Base-by-base conservation (phyloP, 768 basidiomycete species). In the Scleroderma bovista region DNA sequence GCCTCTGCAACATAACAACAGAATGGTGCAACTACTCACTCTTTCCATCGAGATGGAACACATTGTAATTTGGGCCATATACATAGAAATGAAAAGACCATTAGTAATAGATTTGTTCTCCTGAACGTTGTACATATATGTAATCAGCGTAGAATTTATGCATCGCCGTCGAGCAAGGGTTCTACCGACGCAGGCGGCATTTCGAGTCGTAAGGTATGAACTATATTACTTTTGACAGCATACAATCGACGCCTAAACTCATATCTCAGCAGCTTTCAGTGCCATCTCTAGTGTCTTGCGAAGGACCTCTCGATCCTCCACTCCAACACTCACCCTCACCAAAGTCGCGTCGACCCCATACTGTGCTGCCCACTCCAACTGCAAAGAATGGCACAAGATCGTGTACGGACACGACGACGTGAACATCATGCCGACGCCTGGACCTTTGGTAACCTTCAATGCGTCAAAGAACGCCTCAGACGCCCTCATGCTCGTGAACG, bases 391-490 rank as follows among this genome's bases (percentile, higher is more conserved):
- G 34, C 89, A 93, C 20, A 98, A 75, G 50, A 98, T 82, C 9
- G 91, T 89, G 64, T 91, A 98, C 22, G 93, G 95, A 56, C 84
- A 93, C 29, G 93, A 91, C 31, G 97, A 76, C 2, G 95, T 96
- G 65, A 97, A 97, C 74, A 91, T 95, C 19, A 95, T 96, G 2
- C 95, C 95, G 10, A 91, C 75, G 60, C 84, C 85, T 0, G 95
- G 95, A 2, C 95, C 95, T 65, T 98, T 99, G 57, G 79, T 77
- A 65, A 84, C 93, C 9, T 78, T 75, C 37, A 98, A 72, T 0
- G 80, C 70, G 66, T 99, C 91, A 60, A 86, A 95, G 72, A 96
- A 95, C 15, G 84, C 85, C 47, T 72, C 68, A 2, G 88, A 84
- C 0, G 87, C 87, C 2, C 71, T 71, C 11, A 67, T 51, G 6